Evolutionary conservation across 1,284 basidiomycete species (phyloP).

Genomic region (Sanghuangporus baumii): DNA sequence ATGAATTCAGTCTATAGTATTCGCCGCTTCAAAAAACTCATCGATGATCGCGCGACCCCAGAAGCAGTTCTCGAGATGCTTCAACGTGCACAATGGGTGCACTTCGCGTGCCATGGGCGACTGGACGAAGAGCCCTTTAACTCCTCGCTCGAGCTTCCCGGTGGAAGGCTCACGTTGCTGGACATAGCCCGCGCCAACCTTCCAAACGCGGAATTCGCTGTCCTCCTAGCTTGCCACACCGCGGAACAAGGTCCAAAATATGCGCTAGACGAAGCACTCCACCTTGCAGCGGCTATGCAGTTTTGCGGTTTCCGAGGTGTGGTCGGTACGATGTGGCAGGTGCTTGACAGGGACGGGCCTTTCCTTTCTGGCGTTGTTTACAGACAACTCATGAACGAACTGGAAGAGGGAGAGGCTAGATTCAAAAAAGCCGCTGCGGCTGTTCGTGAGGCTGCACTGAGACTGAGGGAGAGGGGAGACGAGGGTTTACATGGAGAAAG

Average conservation of each 20-base stretch:
- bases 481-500: not conserved
- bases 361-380: not conserved
- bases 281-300: slow-evolving; percentile 31
- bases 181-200: slow-evolving; percentile 26
- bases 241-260: slow-evolving; percentile 8
- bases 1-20: not conserved
- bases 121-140: not conserved
- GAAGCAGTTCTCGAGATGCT: not conserved
- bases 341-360: slow-evolving; percentile 25
- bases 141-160: not conserved
- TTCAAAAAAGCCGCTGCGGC: not conserved
- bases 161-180: slow-evolving; percentile 18
- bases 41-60: not conserved
- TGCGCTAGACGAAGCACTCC: slow-evolving; percentile 29
- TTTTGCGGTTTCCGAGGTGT: slow-evolving; percentile 32
- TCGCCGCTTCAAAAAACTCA: not conserved
- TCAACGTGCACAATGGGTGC: not conserved
- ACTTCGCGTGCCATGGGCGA: not conserved
- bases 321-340: slow-evolving; percentile 36
- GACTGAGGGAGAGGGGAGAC: not conserved
- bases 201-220: slow-evolving; percentile 30
- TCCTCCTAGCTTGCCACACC: slow-evolving; percentile 30
- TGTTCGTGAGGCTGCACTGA: not conserved
- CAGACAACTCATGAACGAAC: not conserved
- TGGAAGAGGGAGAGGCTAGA: not conserved